phyloP scores from a whole-genome alignment of 2,329 filamentous ascomycete genomes.

The Capronia americana region DNA sequence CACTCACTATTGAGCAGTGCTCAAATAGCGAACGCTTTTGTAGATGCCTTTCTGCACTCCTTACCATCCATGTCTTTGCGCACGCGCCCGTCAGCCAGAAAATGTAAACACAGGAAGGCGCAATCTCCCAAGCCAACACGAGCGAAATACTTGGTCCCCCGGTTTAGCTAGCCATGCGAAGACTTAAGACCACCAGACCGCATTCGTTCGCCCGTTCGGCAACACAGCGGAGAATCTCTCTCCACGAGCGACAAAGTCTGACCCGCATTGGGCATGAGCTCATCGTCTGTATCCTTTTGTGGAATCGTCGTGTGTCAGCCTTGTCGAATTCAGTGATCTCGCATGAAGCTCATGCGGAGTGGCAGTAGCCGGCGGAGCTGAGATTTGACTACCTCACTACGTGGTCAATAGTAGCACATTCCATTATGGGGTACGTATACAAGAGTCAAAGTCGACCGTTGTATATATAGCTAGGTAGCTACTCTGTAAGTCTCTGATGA shows the following conservation, averaged over 20 bases:
- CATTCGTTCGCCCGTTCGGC: not conserved
- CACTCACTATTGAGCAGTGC: not conserved
- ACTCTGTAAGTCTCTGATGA: not conserved
- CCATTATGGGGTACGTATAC: not conserved
- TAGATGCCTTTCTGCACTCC: not conserved
- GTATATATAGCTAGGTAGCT: not conserved
- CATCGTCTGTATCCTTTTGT: not conserved
- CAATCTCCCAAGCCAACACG: not conserved
- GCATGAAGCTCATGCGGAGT: not conserved
- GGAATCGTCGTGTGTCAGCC: not conserved
- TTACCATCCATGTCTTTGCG: no score
- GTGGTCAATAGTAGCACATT: not conserved
- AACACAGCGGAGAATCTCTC: not conserved
- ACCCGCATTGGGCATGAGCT: no score
- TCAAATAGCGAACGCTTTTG: not conserved
- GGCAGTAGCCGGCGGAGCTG: not conserved
- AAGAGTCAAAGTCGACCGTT: not conserved
- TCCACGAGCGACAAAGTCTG: not conserved
- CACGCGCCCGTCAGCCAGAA: not conserved
- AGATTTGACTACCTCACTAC: not conserved
- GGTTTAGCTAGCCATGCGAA: not conserved
- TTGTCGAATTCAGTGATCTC: not conserved
- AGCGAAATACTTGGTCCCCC: not conserved
- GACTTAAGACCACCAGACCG: not conserved
- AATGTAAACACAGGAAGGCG: not conserved